These are phyloP conservation scores for Pyrenula aspistea DNA, from an alignment of 495 filamentous ascomycete species.

Conservation along the genomic window DNA sequence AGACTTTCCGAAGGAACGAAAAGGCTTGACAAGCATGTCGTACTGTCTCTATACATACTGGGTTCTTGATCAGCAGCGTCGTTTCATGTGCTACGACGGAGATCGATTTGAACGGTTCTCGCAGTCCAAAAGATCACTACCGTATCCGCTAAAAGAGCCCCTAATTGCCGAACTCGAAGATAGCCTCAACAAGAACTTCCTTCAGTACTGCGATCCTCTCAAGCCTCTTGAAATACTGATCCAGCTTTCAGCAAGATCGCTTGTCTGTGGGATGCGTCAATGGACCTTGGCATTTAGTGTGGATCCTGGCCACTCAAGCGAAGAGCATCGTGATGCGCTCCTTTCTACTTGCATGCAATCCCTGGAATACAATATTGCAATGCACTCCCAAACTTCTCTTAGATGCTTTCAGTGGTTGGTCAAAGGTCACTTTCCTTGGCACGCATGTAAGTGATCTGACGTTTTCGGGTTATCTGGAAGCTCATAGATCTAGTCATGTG, in stretches of 20 bases:
- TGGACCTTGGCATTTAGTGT: neutral
- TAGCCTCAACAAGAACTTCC: slow-evolving; percentile 28
- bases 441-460: slow-evolving; percentile 36
- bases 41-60: slow-evolving; percentile 19
- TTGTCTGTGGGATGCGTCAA: slow-evolving; percentile 11
- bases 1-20: slow-evolving; percentile 7
- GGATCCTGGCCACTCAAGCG: neutral
- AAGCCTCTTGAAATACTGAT: slow-evolving; percentile 47
- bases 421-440: slow-evolving; percentile 34
- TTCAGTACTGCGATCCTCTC: slow-evolving; percentile 46
- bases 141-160: neutral
- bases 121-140: neutral
- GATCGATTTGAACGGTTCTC: neutral
- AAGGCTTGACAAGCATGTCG: slow-evolving; percentile 14
- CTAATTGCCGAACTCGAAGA: neutral
- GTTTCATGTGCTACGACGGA: slow-evolving; percentile 3
- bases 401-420: slow-evolving; percentile 39
- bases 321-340: slow-evolving; percentile 26
- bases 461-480: neutral
- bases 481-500: slow-evolving; percentile 1
- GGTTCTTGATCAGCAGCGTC: slow-evolving; percentile 12
- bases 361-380: slow-evolving; percentile 39
- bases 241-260: slow-evolving; percentile 31
- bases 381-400: slow-evolving; percentile 30
- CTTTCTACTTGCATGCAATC: slow-evolving; percentile 35